A percentile compares a stretch with the other conserved stretches of the same genome.
Evolutionary conservation across 768 basidiomycete species (phyloP).

Genomic region (Hericium rajendrae): DNA sequence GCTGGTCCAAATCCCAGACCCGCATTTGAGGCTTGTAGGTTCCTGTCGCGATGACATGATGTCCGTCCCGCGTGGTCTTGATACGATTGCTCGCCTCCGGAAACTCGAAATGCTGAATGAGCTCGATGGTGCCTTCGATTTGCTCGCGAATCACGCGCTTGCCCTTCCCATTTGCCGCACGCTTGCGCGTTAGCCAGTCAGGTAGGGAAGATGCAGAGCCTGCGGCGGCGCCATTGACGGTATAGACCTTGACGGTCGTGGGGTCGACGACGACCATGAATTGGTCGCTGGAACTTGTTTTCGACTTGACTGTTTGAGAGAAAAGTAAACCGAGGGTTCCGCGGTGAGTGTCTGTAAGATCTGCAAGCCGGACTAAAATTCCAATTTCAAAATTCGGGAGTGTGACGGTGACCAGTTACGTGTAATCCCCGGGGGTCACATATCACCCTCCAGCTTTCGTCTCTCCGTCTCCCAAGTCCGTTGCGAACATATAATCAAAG

Average conservation of each 20-base stretch:
- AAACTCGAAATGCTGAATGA: slow-evolving; percentile 94
- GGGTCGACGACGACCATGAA: slow-evolving; percentile 20
- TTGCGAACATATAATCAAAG: too few relatives aligned
- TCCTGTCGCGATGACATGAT: slow-evolving; percentile 89
- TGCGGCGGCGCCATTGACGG: slow-evolving; percentile 85
- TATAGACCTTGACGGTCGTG: slow-evolving; percentile 74
- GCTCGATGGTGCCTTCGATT: slow-evolving; percentile 76
- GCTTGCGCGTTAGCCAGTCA: slow-evolving; percentile 81
- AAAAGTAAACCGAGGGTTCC: background rate
- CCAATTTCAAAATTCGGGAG: too few relatives aligned
- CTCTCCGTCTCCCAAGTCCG: too few relatives aligned
- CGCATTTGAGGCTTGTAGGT: slow-evolving; percentile 97
- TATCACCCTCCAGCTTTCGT: too few relatives aligned
- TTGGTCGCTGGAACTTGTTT: background rate
- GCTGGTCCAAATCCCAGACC: slow-evolving; percentile 89
- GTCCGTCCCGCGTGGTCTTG: slow-evolving; percentile 85
- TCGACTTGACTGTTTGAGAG: background rate
- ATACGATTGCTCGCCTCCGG: slow-evolving; percentile 92
- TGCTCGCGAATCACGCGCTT: slow-evolving; percentile 59
- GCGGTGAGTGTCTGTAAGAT: background rate
- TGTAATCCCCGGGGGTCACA: too few relatives aligned
- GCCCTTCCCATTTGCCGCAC: slow-evolving; percentile 53
- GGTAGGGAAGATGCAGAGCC: slow-evolving; percentile 88
- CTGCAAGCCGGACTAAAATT: too few relatives aligned
- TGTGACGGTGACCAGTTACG: too few relatives aligned